Conservation (phyloP, 1,139 yeast genomes). For the Blastobotrys malaysiensis region DNA sequence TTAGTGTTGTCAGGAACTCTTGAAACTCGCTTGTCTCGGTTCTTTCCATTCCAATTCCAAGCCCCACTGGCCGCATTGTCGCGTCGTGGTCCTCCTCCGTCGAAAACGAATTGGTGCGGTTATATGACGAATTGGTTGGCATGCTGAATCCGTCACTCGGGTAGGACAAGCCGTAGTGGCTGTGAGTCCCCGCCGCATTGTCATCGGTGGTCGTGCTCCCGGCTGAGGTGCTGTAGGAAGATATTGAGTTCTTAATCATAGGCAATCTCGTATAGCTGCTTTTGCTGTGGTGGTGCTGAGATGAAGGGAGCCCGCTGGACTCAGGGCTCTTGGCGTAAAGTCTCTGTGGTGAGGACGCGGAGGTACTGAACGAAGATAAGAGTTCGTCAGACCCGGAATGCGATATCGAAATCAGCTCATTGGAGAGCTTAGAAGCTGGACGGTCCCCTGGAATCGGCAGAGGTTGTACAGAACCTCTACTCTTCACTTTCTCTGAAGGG, state of each 20-base stretch:
- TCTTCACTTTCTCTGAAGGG: no score
- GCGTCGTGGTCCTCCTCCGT: neutral
- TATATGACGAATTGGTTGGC: neutral
- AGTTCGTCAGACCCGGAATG: neutral
- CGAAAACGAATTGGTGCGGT: neutral
- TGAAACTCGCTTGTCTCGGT: conserved; percentile 6
- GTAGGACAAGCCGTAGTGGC: neutral
- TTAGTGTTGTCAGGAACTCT: conserved; percentile 30
- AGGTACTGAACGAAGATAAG: neutral
- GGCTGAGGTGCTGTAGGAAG: neutral
- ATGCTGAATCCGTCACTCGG: neutral
- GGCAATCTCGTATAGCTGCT: neutral
- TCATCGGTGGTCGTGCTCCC: neutral
- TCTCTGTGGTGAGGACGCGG: neutral
- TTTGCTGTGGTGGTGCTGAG: neutral
- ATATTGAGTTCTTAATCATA: neutral
- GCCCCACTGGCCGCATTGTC: neutral
- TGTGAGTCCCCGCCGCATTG: neutral
- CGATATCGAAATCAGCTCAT: conserved; percentile 3
- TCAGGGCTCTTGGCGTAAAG: neutral
- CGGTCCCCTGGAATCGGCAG: conserved; percentile 6
- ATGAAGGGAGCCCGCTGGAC: neutral
- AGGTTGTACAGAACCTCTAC: conserved; percentile 5
- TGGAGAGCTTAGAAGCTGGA: conserved; percentile 3
- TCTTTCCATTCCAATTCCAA: conserved; percentile 2